Percentiles rank a stretch among this genome's conserved stretches.
These are phyloP conservation scores for Cryptococcus sp. DNA, from an alignment of 1,284 basidiomycete species.

Conservation along the genomic window DNA sequence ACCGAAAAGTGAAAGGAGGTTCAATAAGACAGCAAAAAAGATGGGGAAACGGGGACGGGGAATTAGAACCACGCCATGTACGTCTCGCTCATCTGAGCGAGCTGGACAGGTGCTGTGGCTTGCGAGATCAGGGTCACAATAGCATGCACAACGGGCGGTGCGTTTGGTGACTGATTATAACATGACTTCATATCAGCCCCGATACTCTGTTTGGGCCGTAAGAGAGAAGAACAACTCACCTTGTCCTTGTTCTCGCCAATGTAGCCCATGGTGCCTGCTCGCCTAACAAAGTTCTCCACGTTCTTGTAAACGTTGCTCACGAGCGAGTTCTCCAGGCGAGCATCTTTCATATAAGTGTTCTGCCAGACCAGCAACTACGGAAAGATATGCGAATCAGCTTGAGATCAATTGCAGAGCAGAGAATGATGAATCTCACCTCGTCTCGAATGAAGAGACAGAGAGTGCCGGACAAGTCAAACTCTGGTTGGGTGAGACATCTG, in stretches of 20 bases:
- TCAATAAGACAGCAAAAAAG: too few relatives aligned
- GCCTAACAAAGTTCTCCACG: constrained; percentile 70
- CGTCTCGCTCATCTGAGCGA: constrained; percentile 67
- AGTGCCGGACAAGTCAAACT: constrained; percentile 63
- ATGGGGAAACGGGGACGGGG: background rate
- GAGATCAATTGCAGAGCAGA: constrained; percentile 58
- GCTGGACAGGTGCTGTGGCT: constrained; percentile 57
- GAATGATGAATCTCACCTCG: constrained; percentile 64
- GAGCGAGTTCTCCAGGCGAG: constrained; percentile 61
- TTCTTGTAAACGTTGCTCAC: constrained; percentile 70
- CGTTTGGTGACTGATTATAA: constrained; percentile 20
- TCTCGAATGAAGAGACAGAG: constrained; percentile 73
- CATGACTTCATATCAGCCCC: constrained; percentile 1
- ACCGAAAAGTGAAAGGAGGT: too few relatives aligned
- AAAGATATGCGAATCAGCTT: constrained; percentile 1
- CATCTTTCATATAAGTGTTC: constrained; percentile 52
- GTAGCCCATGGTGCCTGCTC: constrained; percentile 48
- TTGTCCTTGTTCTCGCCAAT: constrained; percentile 69
- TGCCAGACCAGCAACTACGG: constrained; percentile 46
- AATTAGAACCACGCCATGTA: constrained; percentile 79
- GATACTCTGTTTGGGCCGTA: background rate
- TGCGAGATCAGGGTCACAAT: constrained; percentile 78
- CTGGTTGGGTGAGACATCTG: constrained; percentile 84
- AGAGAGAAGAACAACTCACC: constrained; percentile 56
- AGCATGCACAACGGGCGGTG: constrained; percentile 61